Percentiles rank a stretch among this genome's conserved stretches.
Conservation (phyloP, 805 yeast species). For the Zygosaccharomyces lentus region DNA sequence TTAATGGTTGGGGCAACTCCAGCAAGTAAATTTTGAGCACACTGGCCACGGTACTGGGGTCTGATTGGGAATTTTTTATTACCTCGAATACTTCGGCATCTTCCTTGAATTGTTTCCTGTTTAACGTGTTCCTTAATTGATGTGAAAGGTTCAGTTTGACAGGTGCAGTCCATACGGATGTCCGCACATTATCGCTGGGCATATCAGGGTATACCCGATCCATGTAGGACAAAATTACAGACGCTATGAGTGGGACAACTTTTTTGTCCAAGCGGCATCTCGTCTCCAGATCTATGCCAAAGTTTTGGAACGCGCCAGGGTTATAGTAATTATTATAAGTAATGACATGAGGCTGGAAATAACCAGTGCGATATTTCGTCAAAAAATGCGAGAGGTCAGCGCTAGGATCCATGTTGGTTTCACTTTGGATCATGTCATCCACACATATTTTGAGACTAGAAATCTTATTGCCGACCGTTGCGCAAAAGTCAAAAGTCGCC, state of each 20-base stretch:
- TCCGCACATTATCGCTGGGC: constrained; percentile 62
- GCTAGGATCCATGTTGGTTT: constrained; percentile 67
- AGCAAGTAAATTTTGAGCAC: constrained; percentile 67
- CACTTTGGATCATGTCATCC: constrained; percentile 58
- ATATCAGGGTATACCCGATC: constrained; percentile 69
- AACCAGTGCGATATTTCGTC: constrained; percentile 68
- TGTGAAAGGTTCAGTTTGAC: constrained; percentile 61
- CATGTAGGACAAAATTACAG: constrained; percentile 59
- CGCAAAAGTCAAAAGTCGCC: constrained; percentile 66
- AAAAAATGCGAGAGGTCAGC: constrained; percentile 63
- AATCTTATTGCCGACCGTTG: constrained; percentile 58
- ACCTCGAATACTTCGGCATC: constrained; percentile 36
- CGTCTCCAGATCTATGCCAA: constrained; percentile 73
- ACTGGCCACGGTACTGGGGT: constrained; percentile 60
- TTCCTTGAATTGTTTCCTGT: constrained; percentile 30
- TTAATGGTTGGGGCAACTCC: constrained; percentile 75
- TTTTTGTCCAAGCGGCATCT: constrained; percentile 68
- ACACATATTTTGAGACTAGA: constrained; percentile 53
- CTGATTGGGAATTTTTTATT: constrained; percentile 33
- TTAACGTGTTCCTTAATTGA: constrained; percentile 52
- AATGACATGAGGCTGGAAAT: constrained; percentile 64
- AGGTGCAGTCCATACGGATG: constrained; percentile 62
- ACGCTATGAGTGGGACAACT: constrained; percentile 65
- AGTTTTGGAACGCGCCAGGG: constrained; percentile 61
- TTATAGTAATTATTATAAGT: constrained; percentile 78